phyloP scores from a whole-genome alignment of 1,139 yeast genomes.

The Kodamaea sp. region DNA sequence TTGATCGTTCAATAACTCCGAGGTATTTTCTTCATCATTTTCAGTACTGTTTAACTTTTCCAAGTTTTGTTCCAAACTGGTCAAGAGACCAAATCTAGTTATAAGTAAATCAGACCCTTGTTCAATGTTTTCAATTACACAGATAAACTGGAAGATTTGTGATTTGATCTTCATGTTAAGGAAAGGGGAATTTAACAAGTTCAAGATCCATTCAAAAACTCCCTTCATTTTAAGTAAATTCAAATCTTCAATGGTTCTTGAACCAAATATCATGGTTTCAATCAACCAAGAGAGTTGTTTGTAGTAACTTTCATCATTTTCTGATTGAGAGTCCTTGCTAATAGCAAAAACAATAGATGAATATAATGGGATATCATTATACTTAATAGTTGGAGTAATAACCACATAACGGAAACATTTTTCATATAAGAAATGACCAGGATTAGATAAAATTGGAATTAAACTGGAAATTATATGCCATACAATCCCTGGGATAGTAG shows the following conservation, averaged over 20 bases:
- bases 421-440: constrained; percentile 72
- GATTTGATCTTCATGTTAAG: constrained; percentile 37
- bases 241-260: constrained; percentile 48
- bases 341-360: constrained; percentile 38
- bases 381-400: constrained; percentile 51
- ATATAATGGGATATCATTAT: constrained; percentile 64
- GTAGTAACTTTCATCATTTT: constrained; percentile 50
- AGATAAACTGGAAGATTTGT: constrained; percentile 42
- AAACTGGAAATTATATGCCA: constrained; percentile 47
- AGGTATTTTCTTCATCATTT: constrained; percentile 9
- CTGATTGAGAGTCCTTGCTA: constrained; percentile 31
- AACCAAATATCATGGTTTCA: constrained; percentile 43
- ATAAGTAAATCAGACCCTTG: constrained; percentile 61
- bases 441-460: constrained; percentile 56
- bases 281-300: constrained; percentile 69
- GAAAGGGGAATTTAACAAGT: constrained; percentile 50
- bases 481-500: constrained; percentile 24
- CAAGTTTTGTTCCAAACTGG: constrained; percentile 45
- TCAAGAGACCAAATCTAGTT: constrained; percentile 59
- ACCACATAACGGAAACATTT: constrained; percentile 59
- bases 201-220: constrained; percentile 65
- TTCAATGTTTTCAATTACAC: constrained; percentile 50
- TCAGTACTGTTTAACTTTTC: constrained; percentile 11
- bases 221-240: constrained; percentile 48
- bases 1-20: constrained; percentile 27